Conservation (phyloP, 768 basidiomycete genomes). For the Lentinula raphanica region DNA sequence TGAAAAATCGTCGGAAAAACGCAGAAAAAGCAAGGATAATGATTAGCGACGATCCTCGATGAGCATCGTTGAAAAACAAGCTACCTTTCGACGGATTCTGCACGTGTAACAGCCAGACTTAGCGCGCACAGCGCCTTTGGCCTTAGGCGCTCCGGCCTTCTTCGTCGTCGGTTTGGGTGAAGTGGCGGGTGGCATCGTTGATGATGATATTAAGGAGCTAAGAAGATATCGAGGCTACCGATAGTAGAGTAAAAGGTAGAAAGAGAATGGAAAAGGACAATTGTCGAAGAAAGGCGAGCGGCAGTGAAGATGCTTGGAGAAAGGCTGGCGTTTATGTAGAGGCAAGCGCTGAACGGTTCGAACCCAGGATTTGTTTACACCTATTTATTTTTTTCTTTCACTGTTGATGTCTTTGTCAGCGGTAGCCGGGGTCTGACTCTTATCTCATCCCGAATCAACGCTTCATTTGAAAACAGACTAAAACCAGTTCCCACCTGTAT, state of each 20-base stretch:
- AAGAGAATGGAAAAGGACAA: constrained; percentile 5
- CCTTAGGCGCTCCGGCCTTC: constrained; percentile 56
- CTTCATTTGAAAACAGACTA: not conserved
- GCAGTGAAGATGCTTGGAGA: not conserved
- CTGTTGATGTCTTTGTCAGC: not conserved
- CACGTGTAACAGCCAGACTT: constrained; percentile 90
- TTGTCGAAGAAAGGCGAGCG: constrained; percentile 21
- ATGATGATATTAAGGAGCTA: constrained; percentile 12
- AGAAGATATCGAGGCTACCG: constrained; percentile 15
- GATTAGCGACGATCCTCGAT: constrained; percentile 7
- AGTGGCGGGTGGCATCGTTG: constrained; percentile 33
- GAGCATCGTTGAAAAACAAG: constrained; percentile 12
- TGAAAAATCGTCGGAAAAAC: constrained; percentile 11
- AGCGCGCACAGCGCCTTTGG: constrained; percentile 77
- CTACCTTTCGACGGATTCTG: constrained; percentile 79
- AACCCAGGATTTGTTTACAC: not conserved
- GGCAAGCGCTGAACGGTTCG: not conserved
- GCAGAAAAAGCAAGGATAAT: constrained; percentile 13
- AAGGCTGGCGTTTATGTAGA: not conserved
- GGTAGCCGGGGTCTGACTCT: not conserved
- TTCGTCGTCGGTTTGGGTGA: constrained; percentile 35
- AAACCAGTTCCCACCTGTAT: not conserved
- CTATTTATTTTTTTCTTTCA: not conserved
- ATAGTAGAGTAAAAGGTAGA: constrained; percentile 1
- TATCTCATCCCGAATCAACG: not conserved